phyloP scores from a whole-genome alignment of 257 asterid species.

The Asclepias syriaca region DNA sequence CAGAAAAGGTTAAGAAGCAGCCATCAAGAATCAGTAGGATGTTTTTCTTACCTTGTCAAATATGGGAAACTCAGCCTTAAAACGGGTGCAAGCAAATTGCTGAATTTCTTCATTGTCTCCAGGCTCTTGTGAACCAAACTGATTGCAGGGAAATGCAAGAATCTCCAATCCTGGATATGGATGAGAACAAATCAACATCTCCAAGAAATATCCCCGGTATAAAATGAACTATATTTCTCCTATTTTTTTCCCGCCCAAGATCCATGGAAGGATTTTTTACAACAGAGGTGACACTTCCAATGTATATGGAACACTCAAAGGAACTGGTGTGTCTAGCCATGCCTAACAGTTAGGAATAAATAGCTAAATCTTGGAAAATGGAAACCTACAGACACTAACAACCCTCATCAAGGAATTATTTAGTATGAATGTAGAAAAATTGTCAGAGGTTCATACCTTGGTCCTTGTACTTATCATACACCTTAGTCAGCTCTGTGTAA shows the following conservation, averaged over 20 bases:
- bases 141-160: slow-evolving; percentile 95
- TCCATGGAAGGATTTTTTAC: not conserved
- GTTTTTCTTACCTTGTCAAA: slow-evolving; percentile 61
- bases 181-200: not conserved
- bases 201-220: not conserved
- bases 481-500: slow-evolving; percentile 57
- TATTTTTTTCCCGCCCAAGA: not conserved
- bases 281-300: not conserved
- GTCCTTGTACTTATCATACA: slow-evolving; percentile 71
- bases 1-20: not conserved
- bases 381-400: not conserved
- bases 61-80: slow-evolving; percentile 85
- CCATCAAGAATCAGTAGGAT: not conserved
- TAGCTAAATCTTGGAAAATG: not conserved
- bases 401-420: not conserved
- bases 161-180: slow-evolving; percentile 66
- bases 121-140: slow-evolving; percentile 90
- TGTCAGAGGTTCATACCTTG: slow-evolving; percentile 38
- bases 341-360: not conserved
- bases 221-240: not conserved
- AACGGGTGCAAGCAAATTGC: slow-evolving; percentile 79
- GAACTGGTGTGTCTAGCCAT: not conserved
- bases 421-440: not conserved
- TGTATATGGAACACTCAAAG: not conserved
- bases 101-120: slow-evolving; percentile 78